A percentile compares a stretch with the other conserved stretches of the same genome.
phyloP scores from a whole-genome alignment of 225 moss, liverwort and hornwort genomes.

The Polytrichum commune region DNA sequence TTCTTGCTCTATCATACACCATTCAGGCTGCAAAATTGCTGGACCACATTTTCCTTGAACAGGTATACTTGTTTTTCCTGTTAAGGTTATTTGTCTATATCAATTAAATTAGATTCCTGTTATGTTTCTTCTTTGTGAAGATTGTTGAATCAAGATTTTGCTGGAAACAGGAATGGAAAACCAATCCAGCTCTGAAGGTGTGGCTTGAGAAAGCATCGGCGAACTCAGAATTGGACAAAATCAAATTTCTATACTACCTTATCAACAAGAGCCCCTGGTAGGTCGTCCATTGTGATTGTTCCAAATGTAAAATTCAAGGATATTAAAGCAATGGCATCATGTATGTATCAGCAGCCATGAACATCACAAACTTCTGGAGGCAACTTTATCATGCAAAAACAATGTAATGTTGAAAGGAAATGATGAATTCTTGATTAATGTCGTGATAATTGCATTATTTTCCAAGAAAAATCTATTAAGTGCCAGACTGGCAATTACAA shows the following conservation, averaged over 20 bases:
- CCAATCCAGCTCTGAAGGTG: slow-evolving; percentile 73
- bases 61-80: slow-evolving; percentile 40
- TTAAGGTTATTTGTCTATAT: no score
- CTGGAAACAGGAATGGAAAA: slow-evolving; percentile 74
- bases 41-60: slow-evolving; percentile 72
- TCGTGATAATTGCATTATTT: no score
- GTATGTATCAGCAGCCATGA: no score
- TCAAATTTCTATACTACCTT: slow-evolving; percentile 73
- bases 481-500: no score
- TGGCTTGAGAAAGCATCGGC: slow-evolving; percentile 58
- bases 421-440: no score
- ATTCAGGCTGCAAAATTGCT: slow-evolving; percentile 75
- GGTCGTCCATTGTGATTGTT: slow-evolving; percentile 13
- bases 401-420: no score
- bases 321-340: no score
- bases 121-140: not conserved
- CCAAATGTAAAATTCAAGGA: no score
- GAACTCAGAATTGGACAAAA: slow-evolving; percentile 73
- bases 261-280: slow-evolving; percentile 98
- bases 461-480: no score
- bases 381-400: no score
- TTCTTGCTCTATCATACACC: slow-evolving; percentile 62
- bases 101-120: not conserved
- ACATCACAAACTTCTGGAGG: no score
- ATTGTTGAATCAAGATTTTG: slow-evolving; percentile 15